Evolutionary conservation across 1,139 yeast genomes (phyloP).

Genomic region (Lodderomyces orthopsilosis): DNA sequence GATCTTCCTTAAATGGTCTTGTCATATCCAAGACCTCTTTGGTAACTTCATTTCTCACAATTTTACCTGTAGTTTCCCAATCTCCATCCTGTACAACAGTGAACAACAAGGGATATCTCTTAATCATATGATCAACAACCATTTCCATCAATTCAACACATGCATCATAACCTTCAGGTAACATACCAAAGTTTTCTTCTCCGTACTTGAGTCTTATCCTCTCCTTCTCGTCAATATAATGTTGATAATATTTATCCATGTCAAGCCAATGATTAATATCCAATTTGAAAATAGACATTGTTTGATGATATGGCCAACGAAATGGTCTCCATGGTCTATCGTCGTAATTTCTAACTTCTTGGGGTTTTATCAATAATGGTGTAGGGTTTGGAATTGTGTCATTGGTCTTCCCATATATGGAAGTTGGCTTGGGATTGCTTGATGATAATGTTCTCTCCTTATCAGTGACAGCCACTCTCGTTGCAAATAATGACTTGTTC

Average conservation of each 20-base stretch:
- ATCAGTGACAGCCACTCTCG: background rate
- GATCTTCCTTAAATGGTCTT: constrained; percentile 59
- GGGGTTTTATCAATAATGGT: constrained; percentile 64
- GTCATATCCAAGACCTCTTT: constrained; percentile 60
- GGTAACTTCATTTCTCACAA: constrained; percentile 60
- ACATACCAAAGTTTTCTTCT: constrained; percentile 60
- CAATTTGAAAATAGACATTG: constrained; percentile 69
- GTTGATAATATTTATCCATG: constrained; percentile 73
- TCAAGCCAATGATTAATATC: constrained; percentile 76
- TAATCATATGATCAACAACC: constrained; percentile 57
- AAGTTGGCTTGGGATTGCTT: background rate
- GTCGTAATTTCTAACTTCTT: constrained; percentile 60
- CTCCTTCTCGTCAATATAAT: constrained; percentile 61
- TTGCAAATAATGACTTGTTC: background rate
- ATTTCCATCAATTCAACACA: constrained; percentile 62
- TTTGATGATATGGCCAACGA: constrained; percentile 78
- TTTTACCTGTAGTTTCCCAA: constrained; percentile 26
- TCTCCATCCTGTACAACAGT: constrained; percentile 42
- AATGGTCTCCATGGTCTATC: constrained; percentile 83
- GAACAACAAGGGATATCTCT: constrained; percentile 62
- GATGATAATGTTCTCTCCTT: constrained; percentile 3
- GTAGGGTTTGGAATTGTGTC: constrained; percentile 46
- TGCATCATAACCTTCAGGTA: constrained; percentile 66
- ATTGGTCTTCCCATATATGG: constrained; percentile 14
- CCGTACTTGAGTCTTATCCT: constrained; percentile 59